These are phyloP conservation scores for Pseudohalonectria lignicola DNA, from an alignment of 2,329 filamentous ascomycete species.

Conservation along the genomic window DNA sequence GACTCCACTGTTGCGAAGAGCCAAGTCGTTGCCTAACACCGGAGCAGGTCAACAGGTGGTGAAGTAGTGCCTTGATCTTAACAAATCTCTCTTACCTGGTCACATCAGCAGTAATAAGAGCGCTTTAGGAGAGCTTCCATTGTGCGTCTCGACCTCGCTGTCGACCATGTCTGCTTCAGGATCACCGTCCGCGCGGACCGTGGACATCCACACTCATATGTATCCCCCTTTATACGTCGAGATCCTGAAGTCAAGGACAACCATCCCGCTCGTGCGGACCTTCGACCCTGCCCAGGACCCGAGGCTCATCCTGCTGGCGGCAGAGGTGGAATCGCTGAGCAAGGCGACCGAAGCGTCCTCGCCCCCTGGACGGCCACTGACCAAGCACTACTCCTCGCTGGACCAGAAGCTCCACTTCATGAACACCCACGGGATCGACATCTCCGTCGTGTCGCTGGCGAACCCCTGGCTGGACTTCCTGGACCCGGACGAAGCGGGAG, in stretches of 20 bases:
- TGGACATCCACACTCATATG: conserved; percentile 62
- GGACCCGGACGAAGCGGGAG: conserved; percentile 43
- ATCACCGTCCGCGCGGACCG: no score
- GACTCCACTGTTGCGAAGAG: no score
- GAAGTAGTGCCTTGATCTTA: no score
- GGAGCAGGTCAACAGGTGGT: no score
- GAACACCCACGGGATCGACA: conserved; percentile 70
- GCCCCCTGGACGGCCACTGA: conserved; percentile 70
- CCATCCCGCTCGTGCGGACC: conserved; percentile 60
- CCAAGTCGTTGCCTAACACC: no score
- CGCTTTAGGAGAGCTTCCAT: no score
- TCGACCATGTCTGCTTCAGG: no score
- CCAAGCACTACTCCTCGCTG: conserved; percentile 72
- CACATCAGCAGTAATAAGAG: no score
- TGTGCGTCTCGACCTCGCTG: no score
- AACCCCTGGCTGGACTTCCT: conserved; percentile 95
- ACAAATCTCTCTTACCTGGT: no score
- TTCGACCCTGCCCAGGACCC: conserved; percentile 43
- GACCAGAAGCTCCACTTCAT: conserved; percentile 77
- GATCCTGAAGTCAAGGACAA: conserved; percentile 45
- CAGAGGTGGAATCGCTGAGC: conserved; percentile 33
- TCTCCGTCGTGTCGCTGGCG: conserved; percentile 77
- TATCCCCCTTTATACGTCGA: conserved; percentile 54
- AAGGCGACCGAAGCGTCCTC: conserved; percentile 19
- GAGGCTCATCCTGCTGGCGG: conserved; percentile 54